Base-by-base conservation (phyloP, 352 stramenopile genomes). In the Phytophthora palmivora region DNA sequence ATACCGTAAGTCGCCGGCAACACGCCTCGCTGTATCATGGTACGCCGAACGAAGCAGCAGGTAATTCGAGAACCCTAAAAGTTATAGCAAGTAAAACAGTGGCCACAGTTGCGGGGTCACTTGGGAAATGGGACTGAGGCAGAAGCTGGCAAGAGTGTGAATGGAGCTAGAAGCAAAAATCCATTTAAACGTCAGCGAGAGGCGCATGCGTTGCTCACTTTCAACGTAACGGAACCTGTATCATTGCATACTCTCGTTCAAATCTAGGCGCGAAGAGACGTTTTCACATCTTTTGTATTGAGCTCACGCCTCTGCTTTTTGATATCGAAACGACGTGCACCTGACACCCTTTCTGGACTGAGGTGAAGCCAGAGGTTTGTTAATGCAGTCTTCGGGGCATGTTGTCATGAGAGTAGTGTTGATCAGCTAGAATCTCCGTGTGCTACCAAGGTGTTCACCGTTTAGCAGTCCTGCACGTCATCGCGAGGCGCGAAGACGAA, bases 91-190 rank as follows among this genome's bases (percentile, higher is more conserved):
- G 19, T 63, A 56, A 58, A 64, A 45, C 36, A 33, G 18, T 30
- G 18, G 52, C 58, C 49, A 49, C 32, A 53, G 26, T 61, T 52
- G 24, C 15, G 39, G 24, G 52, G 60, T 64, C 54, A 67, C 49
- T 69, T 63, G 14, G 21, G 18, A 59, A 67, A 67, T 74, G 66
- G 30, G 54, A 74, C 39, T 14, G 30, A 63, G n/a, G 48, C 50
- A 45, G 37, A 64, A 57, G 49, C 12, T 49, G 30, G 30, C 33
- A 54, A 34, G 53, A 59, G 51, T 21, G 30, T 9, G 28, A 14
- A 33, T 53, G 37, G 24, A 19, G 6, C 52, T 22, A 37, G 15
- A 67, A 28, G n/a, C 10, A 16, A 39, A 68, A 65, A 69, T 64
- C 54, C 46, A 57, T 52, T 7, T 8, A 43, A 54, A 57, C 28